These are phyloP conservation scores for Dacryopinax primogenitus DNA, from an alignment of 768 basidiomycete species.

Conservation along the genomic window DNA sequence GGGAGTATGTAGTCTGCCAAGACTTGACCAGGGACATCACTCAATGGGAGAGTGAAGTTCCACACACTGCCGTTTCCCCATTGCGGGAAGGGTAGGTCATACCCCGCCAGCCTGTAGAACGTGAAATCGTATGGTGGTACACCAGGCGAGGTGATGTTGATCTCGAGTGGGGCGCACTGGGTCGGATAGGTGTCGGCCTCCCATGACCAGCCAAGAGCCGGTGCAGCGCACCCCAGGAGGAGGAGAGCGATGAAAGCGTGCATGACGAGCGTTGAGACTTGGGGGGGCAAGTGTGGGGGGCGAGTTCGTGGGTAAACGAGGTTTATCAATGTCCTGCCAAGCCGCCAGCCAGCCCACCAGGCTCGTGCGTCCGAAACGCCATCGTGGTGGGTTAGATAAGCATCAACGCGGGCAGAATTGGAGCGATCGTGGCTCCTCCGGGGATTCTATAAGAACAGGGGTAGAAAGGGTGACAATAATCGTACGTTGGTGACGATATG, in stretches of 20 bases:
- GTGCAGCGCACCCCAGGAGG: background rate
- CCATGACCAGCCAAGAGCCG: background rate
- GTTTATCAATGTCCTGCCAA: too few species aligned
- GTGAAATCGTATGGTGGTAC: background rate
- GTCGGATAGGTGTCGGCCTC: background rate
- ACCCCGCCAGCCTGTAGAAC: background rate
- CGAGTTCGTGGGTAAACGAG: too few species aligned
- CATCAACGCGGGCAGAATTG: too few species aligned
- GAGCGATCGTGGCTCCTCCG: too few species aligned
- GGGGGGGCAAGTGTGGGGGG: background rate
- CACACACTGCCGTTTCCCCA: background rate
- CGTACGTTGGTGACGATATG: too few species aligned
- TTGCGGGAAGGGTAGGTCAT: background rate
- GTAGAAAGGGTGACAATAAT: too few species aligned
- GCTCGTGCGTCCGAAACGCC: too few species aligned
- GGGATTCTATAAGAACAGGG: too few species aligned
- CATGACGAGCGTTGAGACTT: background rate
- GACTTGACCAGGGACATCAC: background rate
- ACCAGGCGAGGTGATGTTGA: background rate
- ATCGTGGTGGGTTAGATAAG: too few species aligned
- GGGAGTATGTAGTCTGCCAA: slow-evolving; percentile 1
- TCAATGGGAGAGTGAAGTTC: background rate
- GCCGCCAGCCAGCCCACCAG: too few species aligned
- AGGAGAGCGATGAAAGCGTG: background rate
- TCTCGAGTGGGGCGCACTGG: slow-evolving; percentile 1